Conservation (phyloP, 1,284 basidiomycete species). For the Earliella scabrosa region DNA sequence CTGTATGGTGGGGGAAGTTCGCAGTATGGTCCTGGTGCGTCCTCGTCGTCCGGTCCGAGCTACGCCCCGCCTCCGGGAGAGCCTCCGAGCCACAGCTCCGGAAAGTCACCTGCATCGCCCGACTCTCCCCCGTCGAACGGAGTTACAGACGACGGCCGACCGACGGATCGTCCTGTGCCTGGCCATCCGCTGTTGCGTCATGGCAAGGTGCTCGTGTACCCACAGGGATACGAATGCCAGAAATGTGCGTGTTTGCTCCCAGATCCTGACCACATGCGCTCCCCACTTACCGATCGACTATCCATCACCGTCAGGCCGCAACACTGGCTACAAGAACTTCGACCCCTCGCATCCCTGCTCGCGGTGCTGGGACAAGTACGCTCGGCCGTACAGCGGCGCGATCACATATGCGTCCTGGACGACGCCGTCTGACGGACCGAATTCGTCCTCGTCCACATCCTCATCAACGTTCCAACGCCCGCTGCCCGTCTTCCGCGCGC, state of each 20-base stretch:
- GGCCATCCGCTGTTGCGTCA: slow-evolving; percentile 67
- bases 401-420: slow-evolving; percentile 58
- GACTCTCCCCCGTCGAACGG: slow-evolving; percentile 2
- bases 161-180: slow-evolving; percentile 62
- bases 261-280: background rate
- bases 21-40: slow-evolving; percentile 25
- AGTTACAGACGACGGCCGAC: slow-evolving; percentile 52
- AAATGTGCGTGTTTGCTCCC: slow-evolving; percentile 43
- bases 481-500: slow-evolving; percentile 37
- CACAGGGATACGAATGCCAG: slow-evolving; percentile 57
- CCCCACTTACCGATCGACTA: too few relatives aligned
- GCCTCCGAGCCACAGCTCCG: slow-evolving; percentile 25
- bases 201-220: slow-evolving; percentile 70
- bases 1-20: slow-evolving; percentile 24
- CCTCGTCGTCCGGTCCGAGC: slow-evolving; percentile 20
- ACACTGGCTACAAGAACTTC: slow-evolving; percentile 71
- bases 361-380: slow-evolving; percentile 73
- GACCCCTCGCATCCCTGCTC: slow-evolving; percentile 70
- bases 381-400: slow-evolving; percentile 59
- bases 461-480: slow-evolving; percentile 41
- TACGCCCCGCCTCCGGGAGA: slow-evolving; percentile 28
- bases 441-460: slow-evolving; percentile 24
- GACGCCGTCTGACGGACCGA: slow-evolving; percentile 19
- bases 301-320: slow-evolving; percentile 53
- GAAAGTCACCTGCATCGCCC: slow-evolving; percentile 10